These are phyloP conservation scores for Cercospora nicotianae DNA, from an alignment of 2,329 filamentous ascomycete genomes.

Conservation along the genomic window DNA sequence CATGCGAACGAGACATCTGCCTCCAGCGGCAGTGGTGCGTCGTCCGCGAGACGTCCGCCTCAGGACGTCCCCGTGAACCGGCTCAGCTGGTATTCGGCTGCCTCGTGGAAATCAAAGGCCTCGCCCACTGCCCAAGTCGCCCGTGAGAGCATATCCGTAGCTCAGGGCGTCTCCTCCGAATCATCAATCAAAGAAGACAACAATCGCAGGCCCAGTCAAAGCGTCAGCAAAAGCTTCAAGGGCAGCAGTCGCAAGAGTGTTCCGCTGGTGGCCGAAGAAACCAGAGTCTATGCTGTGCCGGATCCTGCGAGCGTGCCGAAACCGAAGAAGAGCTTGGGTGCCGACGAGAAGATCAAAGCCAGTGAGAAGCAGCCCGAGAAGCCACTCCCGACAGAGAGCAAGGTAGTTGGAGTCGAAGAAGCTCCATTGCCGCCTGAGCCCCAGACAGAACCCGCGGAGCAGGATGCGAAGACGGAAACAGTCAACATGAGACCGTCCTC, in stretches of 20 bases:
- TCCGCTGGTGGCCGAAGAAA: slow-evolving; percentile 47
- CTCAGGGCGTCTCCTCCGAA: slow-evolving; percentile 46
- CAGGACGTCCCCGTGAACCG: slow-evolving; percentile 4
- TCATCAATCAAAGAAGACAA: slow-evolving; percentile 36
- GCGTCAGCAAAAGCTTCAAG: slow-evolving; percentile 44
- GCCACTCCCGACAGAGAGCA: slow-evolving; percentile 14
- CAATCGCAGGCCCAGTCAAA: slow-evolving; percentile 32
- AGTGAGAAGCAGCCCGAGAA: slow-evolving; percentile 20
- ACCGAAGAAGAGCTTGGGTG: slow-evolving; percentile 24
- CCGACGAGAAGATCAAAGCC: slow-evolving; percentile 29
- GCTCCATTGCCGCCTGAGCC: slow-evolving; percentile 50
- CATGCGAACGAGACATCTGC: not conserved
- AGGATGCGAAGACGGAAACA: slow-evolving; percentile 28
- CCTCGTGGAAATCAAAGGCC: slow-evolving; percentile 45
- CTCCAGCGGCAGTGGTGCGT: not conserved
- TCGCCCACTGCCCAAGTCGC: slow-evolving; percentile 49
- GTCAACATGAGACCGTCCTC: slow-evolving; percentile 28
- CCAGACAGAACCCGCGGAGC: slow-evolving; percentile 38
- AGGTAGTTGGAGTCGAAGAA: slow-evolving; percentile 34
- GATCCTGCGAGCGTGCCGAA: slow-evolving; percentile 33
- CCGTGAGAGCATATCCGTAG: slow-evolving; percentile 48
- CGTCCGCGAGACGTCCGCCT: not conserved
- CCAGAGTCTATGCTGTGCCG: slow-evolving; percentile 47
- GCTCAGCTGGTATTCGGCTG: slow-evolving; percentile 49
- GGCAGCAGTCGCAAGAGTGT: slow-evolving; percentile 48